Evolutionary conservation across 768 basidiomycete genomes (phyloP), one percentile per base, ranked within the genome.

Genomic region (Amanita rubescens): DNA sequence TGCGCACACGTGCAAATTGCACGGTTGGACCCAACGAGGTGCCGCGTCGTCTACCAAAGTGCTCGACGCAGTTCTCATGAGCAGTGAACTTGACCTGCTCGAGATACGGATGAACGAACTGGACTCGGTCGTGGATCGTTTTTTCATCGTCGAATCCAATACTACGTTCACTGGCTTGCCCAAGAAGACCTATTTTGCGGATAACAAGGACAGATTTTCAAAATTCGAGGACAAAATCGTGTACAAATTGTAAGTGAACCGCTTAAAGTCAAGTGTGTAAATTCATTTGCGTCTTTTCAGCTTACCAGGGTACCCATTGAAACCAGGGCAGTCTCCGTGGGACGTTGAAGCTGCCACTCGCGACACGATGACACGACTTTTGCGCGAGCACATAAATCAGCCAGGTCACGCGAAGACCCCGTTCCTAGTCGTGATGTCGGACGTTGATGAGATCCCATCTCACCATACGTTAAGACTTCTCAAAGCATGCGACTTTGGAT

Each of bases 31-130:
- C n/a, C 51, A 63, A 50, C 69, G 80, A 41, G 3, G 17, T 11
- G 59, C 62, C 15, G 44, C 55, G 27, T 62, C 59, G 41, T 66
- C 67, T 27, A 59, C 79, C 42, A 76, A 75, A 67, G 70, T 78
- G 33, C 60, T 78, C 45, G 82, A 84, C 58, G 79, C 81, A 3
- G 74, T 83, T 39, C 67, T 85, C 51, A 77, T 84, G 72, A 79
- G 76, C 69, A 80, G 74, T 55, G 82, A 85, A 60, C 67, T 84
- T 30, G 84, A 84, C 60, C 67, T 85, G 24, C 63, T 84, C 46
- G 82, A 84, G 62, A 76, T 84, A 51, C 75, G 84, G 19, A 65
- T 84, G 68, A 69, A 81, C 65, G 84, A 85, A 64, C 71, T 84
- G 48, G 74, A 76, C 53, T 63, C 73, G 4, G 71, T 80, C 44